These are phyloP conservation scores for Wickerhamiella hasegawae DNA, from an alignment of 805 yeast genomes.

Conservation along the genomic window DNA sequence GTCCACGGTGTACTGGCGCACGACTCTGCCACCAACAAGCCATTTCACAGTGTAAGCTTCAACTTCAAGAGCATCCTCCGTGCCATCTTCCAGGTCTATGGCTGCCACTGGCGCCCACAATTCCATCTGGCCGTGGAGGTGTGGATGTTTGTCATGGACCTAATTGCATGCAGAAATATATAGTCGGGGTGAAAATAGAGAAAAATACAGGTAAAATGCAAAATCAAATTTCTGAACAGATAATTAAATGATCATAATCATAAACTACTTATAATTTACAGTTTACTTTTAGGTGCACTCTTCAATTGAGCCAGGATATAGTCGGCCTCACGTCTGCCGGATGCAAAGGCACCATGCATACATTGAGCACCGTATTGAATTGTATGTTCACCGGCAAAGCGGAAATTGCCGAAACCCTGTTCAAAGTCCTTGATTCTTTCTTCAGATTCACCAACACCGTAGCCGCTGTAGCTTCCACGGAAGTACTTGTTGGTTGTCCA, in stretches of 20 bases:
- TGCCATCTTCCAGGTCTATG: conserved; percentile 2
- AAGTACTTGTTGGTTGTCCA: conserved; percentile 64
- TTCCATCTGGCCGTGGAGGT: too few species aligned
- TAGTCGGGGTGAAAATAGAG: too few species aligned
- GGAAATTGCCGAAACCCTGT: conserved; percentile 39
- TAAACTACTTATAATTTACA: too few species aligned
- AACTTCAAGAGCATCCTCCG: conserved; percentile 2
- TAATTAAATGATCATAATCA: too few species aligned
- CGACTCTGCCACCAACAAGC: conserved; percentile 33
- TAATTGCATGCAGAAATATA: too few species aligned
- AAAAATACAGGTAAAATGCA: too few species aligned
- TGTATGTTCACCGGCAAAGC: conserved; percentile 91
- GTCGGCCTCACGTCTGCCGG: conserved; percentile 58
- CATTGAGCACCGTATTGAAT: conserved; percentile 78
- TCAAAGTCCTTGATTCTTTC: conserved; percentile 41
- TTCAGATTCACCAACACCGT: conserved; percentile 56
- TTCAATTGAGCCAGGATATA: too few species aligned
- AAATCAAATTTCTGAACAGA: too few species aligned
- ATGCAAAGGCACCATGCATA: conserved; percentile 77
- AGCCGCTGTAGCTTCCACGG: conserved; percentile 68
- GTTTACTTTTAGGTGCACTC: too few species aligned
- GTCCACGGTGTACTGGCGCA: conserved; percentile 33
- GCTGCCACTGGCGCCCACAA: conserved; percentile 4
- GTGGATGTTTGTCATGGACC: too few species aligned
- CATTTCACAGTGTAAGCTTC: conserved; percentile 25